Evolutionary conservation across 345 rosid species (phyloP).

Genomic region (Balakata baccata): DNA sequence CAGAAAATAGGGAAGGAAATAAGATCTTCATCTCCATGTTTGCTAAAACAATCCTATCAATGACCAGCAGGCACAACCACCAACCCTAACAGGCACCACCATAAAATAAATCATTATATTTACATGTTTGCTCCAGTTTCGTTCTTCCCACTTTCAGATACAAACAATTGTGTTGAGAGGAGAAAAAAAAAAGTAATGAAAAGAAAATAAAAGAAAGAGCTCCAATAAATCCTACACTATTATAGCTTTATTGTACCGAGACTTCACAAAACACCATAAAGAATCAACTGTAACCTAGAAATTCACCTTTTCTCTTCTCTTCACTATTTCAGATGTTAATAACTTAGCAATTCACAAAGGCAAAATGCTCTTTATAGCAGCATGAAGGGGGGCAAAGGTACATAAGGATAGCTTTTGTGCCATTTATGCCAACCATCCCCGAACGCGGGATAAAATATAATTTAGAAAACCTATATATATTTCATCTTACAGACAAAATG

Average conservation of each 20-base stretch:
- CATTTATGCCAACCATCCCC: conserved; percentile 32
- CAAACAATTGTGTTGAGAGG: no score
- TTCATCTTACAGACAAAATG: conserved; percentile 45
- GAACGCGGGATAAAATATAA: conserved; percentile 22
- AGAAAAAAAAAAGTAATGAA: no score
- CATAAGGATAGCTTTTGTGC: conserved; percentile 27
- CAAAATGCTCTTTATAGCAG: conserved; percentile 3
- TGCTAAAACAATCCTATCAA: not conserved
- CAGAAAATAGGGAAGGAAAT: no score
- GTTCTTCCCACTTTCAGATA: no score
- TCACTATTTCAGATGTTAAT: conserved; percentile 17
- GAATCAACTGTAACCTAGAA: conserved; percentile 23
- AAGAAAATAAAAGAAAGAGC: no score
- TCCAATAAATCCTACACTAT: not conserved
- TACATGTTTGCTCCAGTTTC: not conserved
- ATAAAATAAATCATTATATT: not conserved
- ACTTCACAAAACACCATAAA: conserved; percentile 8
- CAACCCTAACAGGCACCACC: no score
- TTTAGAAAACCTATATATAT: conserved; percentile 36
- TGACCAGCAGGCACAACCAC: not conserved
- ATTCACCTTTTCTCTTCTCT: conserved; percentile 14
- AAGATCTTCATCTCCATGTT: no score
- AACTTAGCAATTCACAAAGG: conserved; percentile 24
- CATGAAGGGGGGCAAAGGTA: not conserved
- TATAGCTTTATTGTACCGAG: not conserved